Percentiles rank a stretch among this genome's conserved stretches.
These are phyloP conservation scores for Hypoxylon sp. DNA, from an alignment of 2,329 filamentous ascomycete species.

Conservation along the genomic window DNA sequence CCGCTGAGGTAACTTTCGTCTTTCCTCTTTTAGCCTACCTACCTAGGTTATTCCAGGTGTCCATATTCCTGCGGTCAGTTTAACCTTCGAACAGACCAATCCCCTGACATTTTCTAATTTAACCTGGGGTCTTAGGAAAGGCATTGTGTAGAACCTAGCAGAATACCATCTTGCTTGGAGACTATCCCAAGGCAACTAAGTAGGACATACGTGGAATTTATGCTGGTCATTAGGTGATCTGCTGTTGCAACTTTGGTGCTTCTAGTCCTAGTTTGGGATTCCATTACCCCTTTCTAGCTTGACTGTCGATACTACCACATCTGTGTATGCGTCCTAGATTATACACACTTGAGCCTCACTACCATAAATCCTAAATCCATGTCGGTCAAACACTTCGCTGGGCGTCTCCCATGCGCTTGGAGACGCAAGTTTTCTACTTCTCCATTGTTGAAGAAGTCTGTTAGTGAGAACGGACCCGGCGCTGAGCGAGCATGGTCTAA, in stretches of 20 bases:
- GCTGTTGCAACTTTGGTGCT: slow-evolving; percentile 20
- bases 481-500: slow-evolving; percentile 36
- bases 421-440: slow-evolving; percentile 43
- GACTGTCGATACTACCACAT: slow-evolving; percentile 17
- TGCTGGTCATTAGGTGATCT: background rate
- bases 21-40: slow-evolving; percentile 33
- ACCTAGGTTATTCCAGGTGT: slow-evolving; percentile 8
- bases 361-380: slow-evolving; percentile 35
- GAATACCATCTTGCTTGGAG: slow-evolving; percentile 12
- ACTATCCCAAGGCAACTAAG: slow-evolving; percentile 5
- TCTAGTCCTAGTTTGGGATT: slow-evolving; percentile 8
- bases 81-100: slow-evolving; percentile 6
- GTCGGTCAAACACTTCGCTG: slow-evolving; percentile 44
- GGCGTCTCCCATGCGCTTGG: slow-evolving; percentile 44
- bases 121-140: slow-evolving; percentile 8
- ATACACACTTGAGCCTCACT: slow-evolving; percentile 19
- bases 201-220: slow-evolving; percentile 8
- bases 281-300: slow-evolving; percentile 13
- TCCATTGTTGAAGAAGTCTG: slow-evolving; percentile 36
- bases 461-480: slow-evolving; percentile 29
- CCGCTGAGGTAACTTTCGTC: slow-evolving; percentile 32
- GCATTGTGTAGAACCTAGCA: slow-evolving; percentile 10
- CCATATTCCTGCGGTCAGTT: slow-evolving; percentile 8
- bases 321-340: slow-evolving; percentile 23
- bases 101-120: slow-evolving; percentile 5